Conservation (phyloP, 2,329 filamentous ascomycete species). For the Colletotrichum sp. region DNA sequence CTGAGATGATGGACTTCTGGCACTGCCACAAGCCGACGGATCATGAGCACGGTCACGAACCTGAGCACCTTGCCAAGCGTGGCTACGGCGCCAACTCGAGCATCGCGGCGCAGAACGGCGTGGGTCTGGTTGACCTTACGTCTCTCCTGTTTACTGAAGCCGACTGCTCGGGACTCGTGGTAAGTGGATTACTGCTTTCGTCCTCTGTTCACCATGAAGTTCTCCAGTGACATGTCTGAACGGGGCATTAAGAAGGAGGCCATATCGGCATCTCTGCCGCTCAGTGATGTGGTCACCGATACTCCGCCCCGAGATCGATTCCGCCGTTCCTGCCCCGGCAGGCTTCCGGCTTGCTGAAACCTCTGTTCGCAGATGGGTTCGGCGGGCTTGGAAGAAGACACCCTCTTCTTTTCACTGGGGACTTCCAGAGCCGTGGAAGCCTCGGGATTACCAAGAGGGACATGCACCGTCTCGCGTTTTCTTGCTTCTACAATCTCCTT, state of each 20-base stretch:
- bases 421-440: constrained; percentile 53
- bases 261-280: constrained; percentile 46
- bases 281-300: constrained; percentile 69
- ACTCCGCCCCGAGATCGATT: constrained; percentile 69
- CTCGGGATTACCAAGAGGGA: constrained; percentile 57
- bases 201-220: constrained; percentile 1
- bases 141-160: constrained; percentile 73
- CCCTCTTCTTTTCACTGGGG: constrained; percentile 49
- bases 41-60: constrained; percentile 41
- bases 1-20: constrained; percentile 99
- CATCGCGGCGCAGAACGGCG: constrained; percentile 68
- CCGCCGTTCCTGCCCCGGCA: constrained; percentile 26
- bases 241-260: constrained; percentile 67
- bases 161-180: constrained; percentile 62
- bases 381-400: constrained; percentile 32
- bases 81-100: constrained; percentile 85
- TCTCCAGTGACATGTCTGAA: not conserved
- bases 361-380: constrained; percentile 44
- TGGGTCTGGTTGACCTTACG: constrained; percentile 82
- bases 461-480: constrained; percentile 36
- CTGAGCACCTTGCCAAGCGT: constrained; percentile 62
- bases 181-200: constrained; percentile 33
- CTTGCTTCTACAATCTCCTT: not conserved
- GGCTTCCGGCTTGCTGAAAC: not conserved
- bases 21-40: constrained; percentile 93